These are phyloP conservation scores for Collybia nuda DNA, from an alignment of 768 basidiomycete species.

Conservation along the genomic window DNA sequence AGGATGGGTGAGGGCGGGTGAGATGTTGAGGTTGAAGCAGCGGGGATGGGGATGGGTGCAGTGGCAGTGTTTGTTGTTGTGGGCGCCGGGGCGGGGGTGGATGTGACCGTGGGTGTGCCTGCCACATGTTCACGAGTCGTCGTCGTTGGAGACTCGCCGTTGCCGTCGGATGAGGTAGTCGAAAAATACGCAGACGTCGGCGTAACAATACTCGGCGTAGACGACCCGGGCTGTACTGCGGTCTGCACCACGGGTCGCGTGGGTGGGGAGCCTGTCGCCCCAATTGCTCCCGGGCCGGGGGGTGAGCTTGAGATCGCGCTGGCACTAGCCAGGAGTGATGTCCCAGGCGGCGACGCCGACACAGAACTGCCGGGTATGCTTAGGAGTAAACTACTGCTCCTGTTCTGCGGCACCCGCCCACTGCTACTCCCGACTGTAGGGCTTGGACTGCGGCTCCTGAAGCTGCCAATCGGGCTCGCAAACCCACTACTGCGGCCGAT, in stretches of 20 bases:
- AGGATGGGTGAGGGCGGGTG: conserved; percentile 17
- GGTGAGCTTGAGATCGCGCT: conserved; percentile 5
- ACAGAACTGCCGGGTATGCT: conserved; percentile 39
- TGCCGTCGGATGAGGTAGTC: conserved; percentile 26
- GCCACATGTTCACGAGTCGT: conserved; percentile 12
- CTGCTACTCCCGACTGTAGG: conserved; percentile 39
- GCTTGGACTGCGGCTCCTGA: conserved; percentile 66
- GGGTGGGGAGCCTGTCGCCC: conserved; percentile 17
- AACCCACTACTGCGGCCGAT: conserved; percentile 46
- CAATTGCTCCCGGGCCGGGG: neutral
- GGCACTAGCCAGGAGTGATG: neutral
- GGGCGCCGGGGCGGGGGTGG: conserved; percentile 15
- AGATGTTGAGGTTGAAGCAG: conserved; percentile 10
- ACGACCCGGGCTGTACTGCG: neutral
- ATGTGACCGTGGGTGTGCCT: conserved; percentile 4
- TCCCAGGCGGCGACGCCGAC: neutral
- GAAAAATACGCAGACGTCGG: conserved; percentile 53
- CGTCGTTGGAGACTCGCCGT: conserved; percentile 11
- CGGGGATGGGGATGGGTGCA: conserved; percentile 9
- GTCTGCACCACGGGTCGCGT: neutral
- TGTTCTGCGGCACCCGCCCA: conserved; percentile 11
- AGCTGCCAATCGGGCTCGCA: conserved; percentile 69
- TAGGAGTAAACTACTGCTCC: conserved; percentile 45
- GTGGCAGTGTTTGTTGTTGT: conserved; percentile 16
- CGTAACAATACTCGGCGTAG: conserved; percentile 34